Percentiles rank a stretch among this genome's conserved stretches.
These are phyloP conservation scores for Talaromyces sp. DNA, from an alignment of 2,329 filamentous ascomycete genomes.

Conservation along the genomic window DNA sequence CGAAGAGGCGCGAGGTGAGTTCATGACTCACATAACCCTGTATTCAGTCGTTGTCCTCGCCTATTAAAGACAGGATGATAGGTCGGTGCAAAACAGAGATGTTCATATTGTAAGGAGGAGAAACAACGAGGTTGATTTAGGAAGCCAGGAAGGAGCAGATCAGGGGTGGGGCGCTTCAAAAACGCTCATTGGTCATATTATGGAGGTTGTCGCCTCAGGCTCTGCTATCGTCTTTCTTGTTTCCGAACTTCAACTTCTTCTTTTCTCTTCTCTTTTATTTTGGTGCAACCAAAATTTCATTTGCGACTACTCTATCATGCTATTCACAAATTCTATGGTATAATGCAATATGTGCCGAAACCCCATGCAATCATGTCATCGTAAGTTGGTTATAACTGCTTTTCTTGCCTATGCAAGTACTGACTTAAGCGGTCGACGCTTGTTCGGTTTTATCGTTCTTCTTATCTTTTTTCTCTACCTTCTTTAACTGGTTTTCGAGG, in stretches of 20 bases:
- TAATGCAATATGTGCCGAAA: constrained; percentile 2
- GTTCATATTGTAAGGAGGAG: neutral
- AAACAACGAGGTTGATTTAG: neutral
- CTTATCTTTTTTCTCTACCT: constrained; percentile 2
- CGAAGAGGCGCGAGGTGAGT: constrained; percentile 19
- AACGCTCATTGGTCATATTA: neutral
- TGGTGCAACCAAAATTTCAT: too few species aligned
- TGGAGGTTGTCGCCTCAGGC: neutral
- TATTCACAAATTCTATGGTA: neutral
- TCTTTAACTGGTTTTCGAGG: constrained; percentile 6
- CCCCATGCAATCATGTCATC: neutral
- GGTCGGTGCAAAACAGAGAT: too few species aligned
- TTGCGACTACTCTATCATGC: neutral
- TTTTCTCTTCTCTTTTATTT: neutral
- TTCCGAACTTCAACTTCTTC: neutral
- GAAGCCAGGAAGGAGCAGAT: neutral
- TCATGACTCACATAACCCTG: constrained; percentile 11
- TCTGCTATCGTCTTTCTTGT: neutral
- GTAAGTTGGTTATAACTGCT: neutral
- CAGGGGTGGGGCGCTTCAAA: neutral
- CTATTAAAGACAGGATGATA: neutral
- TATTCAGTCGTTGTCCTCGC: neutral
- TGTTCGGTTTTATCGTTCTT: neutral
- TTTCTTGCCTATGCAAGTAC: neutral
- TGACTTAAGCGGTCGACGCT: neutral